Evolutionary conservation across 2,329 filamentous ascomycete species (phyloP), one percentile per base, ranked within the genome.

Genomic region (Ascochyta koolunga): DNA sequence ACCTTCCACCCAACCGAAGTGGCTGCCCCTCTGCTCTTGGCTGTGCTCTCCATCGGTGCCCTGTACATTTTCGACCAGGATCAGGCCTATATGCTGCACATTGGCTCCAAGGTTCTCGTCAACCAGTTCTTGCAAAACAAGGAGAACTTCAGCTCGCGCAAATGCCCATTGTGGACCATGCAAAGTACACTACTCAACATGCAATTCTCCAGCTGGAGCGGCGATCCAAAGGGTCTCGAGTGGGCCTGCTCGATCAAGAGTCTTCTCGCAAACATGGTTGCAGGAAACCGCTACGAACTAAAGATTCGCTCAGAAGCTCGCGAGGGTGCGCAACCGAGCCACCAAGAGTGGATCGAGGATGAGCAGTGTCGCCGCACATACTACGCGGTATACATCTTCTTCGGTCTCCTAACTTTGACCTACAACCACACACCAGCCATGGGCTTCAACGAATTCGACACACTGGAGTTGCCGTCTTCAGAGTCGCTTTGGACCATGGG

Each of bases 201-300:
- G 95, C 88, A 97, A 62, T 98, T 99, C 74, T 92, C 95, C 50
- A 98, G 93, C 81, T 99, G 95, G 95, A 98, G 95, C 74, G 95
- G 95, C 68, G 95, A 98, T 70, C 89, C 95, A 31, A 98, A 97
- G 77, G 95, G 95, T 32, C 83, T 99, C 2, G 95, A 99, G 76
- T 99, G 95, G 95, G 93, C 95, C 31, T 98, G 93, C 76, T 98
- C 95, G 2, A 98, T 99, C 78, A 98, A 98, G 84, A 96, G 92
- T 80, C 83, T 98, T 33, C 85, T 99, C 43, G 93, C 93, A 63
- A 98, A 98, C 78, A 98, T 99, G 93, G 95, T 99, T 52, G 91
- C 93, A 54, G 95, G 95, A 55, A 98, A 97, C 73, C 87, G 92
- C 44, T 98, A 98, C 74, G 95, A 99, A 77, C 81, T 98, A 56